A percentile compares a stretch with the other conserved stretches of the same genome.
phyloP scores from a whole-genome alignment of 116 monocot genomes.

The Thalassia testudinum region DNA sequence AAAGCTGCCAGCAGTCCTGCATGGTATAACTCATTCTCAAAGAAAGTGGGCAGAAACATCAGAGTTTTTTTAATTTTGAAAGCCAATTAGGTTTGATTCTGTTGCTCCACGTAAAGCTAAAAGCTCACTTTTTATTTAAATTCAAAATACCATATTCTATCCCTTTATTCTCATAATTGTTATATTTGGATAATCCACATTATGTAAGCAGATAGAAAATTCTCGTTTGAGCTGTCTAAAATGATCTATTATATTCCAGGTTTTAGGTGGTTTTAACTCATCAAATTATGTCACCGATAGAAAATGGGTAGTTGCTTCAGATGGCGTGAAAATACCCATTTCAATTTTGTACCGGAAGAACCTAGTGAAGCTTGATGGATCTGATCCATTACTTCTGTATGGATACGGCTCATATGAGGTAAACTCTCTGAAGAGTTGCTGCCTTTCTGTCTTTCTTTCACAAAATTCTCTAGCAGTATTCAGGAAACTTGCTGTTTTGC shows the following conservation, averaged over 20 bases:
- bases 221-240: not conserved
- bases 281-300: slow-evolving; percentile 84
- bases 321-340: slow-evolving; percentile 74
- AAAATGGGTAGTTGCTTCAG: slow-evolving; percentile 82
- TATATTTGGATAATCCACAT: not conserved
- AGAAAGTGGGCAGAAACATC: too few species aligned
- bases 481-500: too few species aligned
- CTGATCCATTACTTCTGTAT: slow-evolving; percentile 80
- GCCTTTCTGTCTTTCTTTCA: too few species aligned
- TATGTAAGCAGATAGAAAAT: not conserved
- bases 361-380: slow-evolving; percentile 85
- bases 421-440: not conserved
- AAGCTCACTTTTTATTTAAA: too few species aligned
- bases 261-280: slow-evolving; percentile 87
- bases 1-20: too few species aligned
- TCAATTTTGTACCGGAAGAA: slow-evolving; percentile 78
- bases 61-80: too few species aligned
- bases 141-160: too few species aligned
- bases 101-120: too few species aligned
- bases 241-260: slow-evolving; percentile 17
- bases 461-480: too few species aligned
- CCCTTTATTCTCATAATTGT: too few species aligned
- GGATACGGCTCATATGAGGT: slow-evolving; percentile 99
- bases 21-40: too few species aligned
- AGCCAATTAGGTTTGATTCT: too few species aligned